A percentile compares a stretch with the other conserved stretches of the same genome.
Evolutionary conservation across 2,329 filamentous ascomycete species (phyloP).

Genomic region (Penicillium griseofulvum): DNA sequence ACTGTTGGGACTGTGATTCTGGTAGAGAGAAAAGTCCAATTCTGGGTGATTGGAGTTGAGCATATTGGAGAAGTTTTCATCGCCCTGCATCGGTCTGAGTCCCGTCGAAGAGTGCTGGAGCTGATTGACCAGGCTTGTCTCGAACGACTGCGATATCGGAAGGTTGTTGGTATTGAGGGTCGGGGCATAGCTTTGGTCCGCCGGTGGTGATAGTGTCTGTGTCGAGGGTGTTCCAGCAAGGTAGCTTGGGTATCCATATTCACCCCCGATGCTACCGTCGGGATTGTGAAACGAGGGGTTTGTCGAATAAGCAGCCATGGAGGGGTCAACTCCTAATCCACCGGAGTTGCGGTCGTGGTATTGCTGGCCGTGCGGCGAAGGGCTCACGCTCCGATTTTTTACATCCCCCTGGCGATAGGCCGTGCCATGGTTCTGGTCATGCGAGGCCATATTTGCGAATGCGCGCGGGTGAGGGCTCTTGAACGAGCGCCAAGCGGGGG

Average conservation of each 20-base stretch:
- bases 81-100: slow-evolving; percentile 28
- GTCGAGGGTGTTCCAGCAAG: slow-evolving; percentile 31
- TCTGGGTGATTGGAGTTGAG: slow-evolving; percentile 39
- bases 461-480: slow-evolving; percentile 17
- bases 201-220: slow-evolving; percentile 29
- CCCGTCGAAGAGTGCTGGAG: slow-evolving; percentile 32
- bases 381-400: slow-evolving; percentile 44
- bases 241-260: slow-evolving; percentile 40
- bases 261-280: slow-evolving; percentile 24
- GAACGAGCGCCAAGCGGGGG: neutral
- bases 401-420: slow-evolving; percentile 37
- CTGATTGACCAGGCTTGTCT: slow-evolving; percentile 36
- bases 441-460: slow-evolving; percentile 31
- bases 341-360: slow-evolving; percentile 34
- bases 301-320: slow-evolving; percentile 35
- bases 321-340: slow-evolving; percentile 37
- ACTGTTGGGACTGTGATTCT: slow-evolving; percentile 32
- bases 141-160: slow-evolving; percentile 38
- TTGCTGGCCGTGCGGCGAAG: slow-evolving; percentile 41
- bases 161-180: slow-evolving; percentile 27
- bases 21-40: slow-evolving; percentile 43
- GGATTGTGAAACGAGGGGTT: slow-evolving; percentile 34
- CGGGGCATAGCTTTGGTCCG: slow-evolving; percentile 35
- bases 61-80: slow-evolving; percentile 40
- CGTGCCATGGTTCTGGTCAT: slow-evolving; percentile 33